Percentiles rank a stretch among this genome's conserved stretches.
phyloP scores from a whole-genome alignment of 768 basidiomycete species.

The Boletus pseudopeckii region DNA sequence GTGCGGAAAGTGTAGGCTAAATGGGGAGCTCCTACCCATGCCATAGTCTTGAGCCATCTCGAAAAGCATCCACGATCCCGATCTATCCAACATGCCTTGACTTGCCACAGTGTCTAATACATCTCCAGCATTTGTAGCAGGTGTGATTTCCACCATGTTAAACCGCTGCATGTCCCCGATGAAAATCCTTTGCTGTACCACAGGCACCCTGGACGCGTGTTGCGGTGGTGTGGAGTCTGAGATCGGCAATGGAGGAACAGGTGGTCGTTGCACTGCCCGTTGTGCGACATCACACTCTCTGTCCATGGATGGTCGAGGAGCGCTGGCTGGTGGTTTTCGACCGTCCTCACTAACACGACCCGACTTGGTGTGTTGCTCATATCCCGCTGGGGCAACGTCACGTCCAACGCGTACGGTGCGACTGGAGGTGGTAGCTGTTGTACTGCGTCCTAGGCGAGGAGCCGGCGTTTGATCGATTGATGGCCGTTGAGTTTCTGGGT shows the following conservation, averaged over 20 bases:
- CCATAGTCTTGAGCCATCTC: slow-evolving; percentile 91
- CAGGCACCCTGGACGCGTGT: slow-evolving; percentile 23
- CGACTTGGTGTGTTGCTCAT: slow-evolving; percentile 19
- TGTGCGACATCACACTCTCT: slow-evolving; percentile 22
- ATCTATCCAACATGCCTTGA: slow-evolving; percentile 63
- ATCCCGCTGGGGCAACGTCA: slow-evolving; percentile 8
- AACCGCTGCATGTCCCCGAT: slow-evolving; percentile 74
- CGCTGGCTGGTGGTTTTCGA: slow-evolving; percentile 18
- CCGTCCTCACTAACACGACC: slow-evolving; percentile 28
- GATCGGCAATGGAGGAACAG: slow-evolving; percentile 38
- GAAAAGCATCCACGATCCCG: slow-evolving; percentile 83
- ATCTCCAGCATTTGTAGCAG: slow-evolving; percentile 68
- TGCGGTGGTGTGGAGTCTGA: slow-evolving; percentile 35
- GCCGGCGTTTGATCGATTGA: slow-evolving; percentile 30
- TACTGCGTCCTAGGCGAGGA: slow-evolving; percentile 34
- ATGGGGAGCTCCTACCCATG: slow-evolving; percentile 60
- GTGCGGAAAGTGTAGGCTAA: neutral
- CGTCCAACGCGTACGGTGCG: slow-evolving; percentile 17
- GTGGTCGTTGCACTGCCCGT: slow-evolving; percentile 31
- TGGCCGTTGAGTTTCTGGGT: slow-evolving; percentile 34
- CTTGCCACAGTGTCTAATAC: slow-evolving; percentile 62
- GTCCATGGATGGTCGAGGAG: slow-evolving; percentile 24
- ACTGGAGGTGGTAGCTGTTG: slow-evolving; percentile 27
- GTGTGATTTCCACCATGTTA: slow-evolving; percentile 66
- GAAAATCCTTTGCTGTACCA: slow-evolving; percentile 70